Conservation (phyloP, 2,329 filamentous ascomycete species). For the Diplodia corticola region DNA sequence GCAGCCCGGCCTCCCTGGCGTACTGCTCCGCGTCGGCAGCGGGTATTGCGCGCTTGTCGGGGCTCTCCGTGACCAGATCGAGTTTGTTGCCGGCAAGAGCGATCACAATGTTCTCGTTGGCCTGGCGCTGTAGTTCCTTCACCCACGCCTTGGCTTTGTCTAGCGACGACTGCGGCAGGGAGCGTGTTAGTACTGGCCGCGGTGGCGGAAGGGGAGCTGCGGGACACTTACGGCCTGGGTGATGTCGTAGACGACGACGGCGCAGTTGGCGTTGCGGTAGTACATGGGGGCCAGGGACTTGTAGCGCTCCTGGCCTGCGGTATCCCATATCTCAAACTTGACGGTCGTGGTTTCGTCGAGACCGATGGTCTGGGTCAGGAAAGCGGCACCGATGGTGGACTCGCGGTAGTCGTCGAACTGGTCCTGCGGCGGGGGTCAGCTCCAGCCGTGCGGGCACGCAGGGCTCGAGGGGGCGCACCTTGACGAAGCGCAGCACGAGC, state of each 20-base stretch:
- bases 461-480: conserved; percentile 57
- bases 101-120: conserved; percentile 99
- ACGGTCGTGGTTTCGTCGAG: conserved; percentile 97
- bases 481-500: conserved; percentile 95
- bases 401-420: conserved; percentile 99
- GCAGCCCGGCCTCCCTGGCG: conserved; percentile 84
- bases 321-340: conserved; percentile 99
- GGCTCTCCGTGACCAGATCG: conserved; percentile 90
- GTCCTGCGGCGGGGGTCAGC: conserved; percentile 59
- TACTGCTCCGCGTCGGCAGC: conserved; percentile 93
- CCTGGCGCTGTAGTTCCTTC: conserved; percentile 96
- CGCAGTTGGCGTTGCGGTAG: conserved; percentile 98
- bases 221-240: conserved; percentile 81
- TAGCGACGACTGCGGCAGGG: conserved; percentile 70
- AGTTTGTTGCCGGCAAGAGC: conserved; percentile 97
- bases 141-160: conserved; percentile 99
- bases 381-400: conserved; percentile 97
- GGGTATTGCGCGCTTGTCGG: conserved; percentile 90
- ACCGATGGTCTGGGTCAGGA: conserved; percentile 97
- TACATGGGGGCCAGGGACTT: conserved; percentile 99
- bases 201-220: conserved; percentile 13
- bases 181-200: conserved; percentile 23
- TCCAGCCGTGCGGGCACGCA: too few species aligned
- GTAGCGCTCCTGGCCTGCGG: conserved; percentile 96
- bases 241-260: conserved; percentile 98